Conservation (phyloP, 169 alveolate genomes). For the Theileria luwenshuni region DNA sequence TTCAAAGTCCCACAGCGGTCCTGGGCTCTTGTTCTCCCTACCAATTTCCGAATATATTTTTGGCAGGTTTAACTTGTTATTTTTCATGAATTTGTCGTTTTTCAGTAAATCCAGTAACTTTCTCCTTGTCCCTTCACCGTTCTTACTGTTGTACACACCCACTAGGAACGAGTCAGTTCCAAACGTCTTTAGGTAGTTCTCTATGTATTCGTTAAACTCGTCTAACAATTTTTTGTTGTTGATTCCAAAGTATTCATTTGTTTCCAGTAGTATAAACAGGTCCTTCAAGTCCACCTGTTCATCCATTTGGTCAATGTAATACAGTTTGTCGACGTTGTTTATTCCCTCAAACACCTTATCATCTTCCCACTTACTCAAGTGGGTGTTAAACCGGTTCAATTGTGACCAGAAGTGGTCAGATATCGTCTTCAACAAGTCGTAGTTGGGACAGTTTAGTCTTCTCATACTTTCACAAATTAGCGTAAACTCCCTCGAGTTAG, state of each 20-base stretch:
- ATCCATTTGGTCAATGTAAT: conserved; percentile 21
- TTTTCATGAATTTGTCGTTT: not conserved
- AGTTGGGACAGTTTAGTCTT: conserved; percentile 15
- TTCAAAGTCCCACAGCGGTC: not conserved
- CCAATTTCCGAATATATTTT: conserved; percentile 5
- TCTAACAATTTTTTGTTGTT: conserved; percentile 34
- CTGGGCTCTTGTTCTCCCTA: not conserved
- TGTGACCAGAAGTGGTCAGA: conserved; percentile 9
- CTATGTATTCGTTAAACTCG: conserved; percentile 27
- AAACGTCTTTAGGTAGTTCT: not conserved
- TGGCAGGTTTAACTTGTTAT: conserved; percentile 7
- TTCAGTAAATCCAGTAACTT: conserved; percentile 13
- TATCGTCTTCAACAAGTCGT: conserved; percentile 3
- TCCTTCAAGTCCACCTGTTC: conserved; percentile 21
- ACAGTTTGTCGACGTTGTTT: conserved; percentile 4
- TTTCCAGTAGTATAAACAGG: conserved; percentile 22
- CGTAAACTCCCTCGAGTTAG: conserved; percentile 26
- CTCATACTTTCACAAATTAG: conserved; percentile 40
- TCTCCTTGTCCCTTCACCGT: not conserved
- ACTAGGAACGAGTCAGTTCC: not conserved
- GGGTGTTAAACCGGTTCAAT: not conserved
- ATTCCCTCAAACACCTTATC: not conserved
- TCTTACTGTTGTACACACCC: not conserved
- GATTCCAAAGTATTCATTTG: conserved; percentile 45
- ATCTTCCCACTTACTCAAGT: not conserved